Evolutionary conservation across 2,329 filamentous ascomycete genomes (phyloP), one percentile per base, ranked within the genome.

Genomic region (Xylaria sp.): DNA sequence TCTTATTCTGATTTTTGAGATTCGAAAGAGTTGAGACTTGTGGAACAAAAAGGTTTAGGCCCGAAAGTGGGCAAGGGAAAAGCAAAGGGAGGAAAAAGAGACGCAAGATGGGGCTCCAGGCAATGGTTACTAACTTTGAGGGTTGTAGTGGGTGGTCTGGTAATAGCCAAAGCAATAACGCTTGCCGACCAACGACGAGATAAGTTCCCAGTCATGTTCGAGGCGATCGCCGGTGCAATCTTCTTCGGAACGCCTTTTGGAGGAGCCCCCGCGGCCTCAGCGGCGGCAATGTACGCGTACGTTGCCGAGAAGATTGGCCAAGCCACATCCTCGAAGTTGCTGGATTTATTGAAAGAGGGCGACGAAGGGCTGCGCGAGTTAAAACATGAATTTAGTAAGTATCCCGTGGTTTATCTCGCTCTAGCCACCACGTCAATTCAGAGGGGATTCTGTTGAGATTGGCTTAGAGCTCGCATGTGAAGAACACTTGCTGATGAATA

Each of bases 231-330:
- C 2, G 78, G 74, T 0, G 74, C 76, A 9, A 72, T 75, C 12
- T 77, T 79, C 64, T 80, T 80, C 38, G 78, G 78, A 1, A 79
- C 78, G 0, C 78, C 78, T 0, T 80, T 80, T 49, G 69, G 71
- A 8, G 78, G 78, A 3, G 74, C 78, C 0, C 70, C 75, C 0
- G 74, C 72, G 6, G 78, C 78, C 2, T 74, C 75, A 0, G 69
- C 69, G 1, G 78, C 77, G 2, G 72, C 73, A 1, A 80, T 80
- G 76, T 73, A 76, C 14, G 72, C 77, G 2, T 64, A 73, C 4
- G 54, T 75, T 0, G 77, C 73, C 11, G 74, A 80, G 46, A 75
- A 70, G 51, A 49, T 75, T 1, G 74, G 75, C 2, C 43, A 68
- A 8, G 72, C 78, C 17, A 71, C 68, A 2, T 65, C 73, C 0